phyloP scores from a whole-genome alignment of 2,329 filamentous ascomycete genomes.

The Aspergillus quadricinctus region DNA sequence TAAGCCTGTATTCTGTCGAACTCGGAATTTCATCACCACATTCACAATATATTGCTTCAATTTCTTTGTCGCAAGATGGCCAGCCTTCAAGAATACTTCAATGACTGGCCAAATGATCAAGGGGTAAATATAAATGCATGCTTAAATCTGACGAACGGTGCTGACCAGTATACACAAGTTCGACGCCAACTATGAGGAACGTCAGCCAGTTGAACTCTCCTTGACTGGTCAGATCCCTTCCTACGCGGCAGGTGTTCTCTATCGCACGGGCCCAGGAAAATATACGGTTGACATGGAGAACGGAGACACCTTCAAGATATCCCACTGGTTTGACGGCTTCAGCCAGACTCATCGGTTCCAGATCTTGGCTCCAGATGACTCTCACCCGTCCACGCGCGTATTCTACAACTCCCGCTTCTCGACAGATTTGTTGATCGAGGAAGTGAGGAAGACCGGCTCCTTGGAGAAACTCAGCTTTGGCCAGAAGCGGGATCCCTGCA shows the following conservation, averaged over 20 bases:
- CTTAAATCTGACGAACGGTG: neutral
- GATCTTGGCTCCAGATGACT: constrained; percentile 47
- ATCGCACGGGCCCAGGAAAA: constrained; percentile 68
- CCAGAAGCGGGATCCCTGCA: constrained; percentile 68
- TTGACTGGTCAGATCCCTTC: constrained; percentile 64
- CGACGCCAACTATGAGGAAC: constrained; percentile 62
- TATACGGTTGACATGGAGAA: constrained; percentile 58
- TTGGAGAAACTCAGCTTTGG: constrained; percentile 61
- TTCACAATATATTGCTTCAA: neutral
- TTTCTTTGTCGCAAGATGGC: neutral
- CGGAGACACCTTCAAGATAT: constrained; percentile 56
- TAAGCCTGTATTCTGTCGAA: too few species aligned
- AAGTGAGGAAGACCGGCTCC: constrained; percentile 57
- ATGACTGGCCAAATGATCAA: constrained; percentile 50
- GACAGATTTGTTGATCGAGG: constrained; percentile 58
- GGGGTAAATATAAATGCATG: constrained; percentile 37
- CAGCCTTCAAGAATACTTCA: constrained; percentile 20
- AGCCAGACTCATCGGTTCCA: constrained; percentile 67
- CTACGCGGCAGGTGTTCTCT: constrained; percentile 68
- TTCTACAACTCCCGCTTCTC: constrained; percentile 69
- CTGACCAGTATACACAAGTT: constrained; percentile 49
- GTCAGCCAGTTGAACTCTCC: constrained; percentile 58
- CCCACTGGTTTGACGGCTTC: constrained; percentile 80
- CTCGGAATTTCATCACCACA: neutral
- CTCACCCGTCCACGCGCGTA: constrained; percentile 43